Conservation (phyloP, 352 stramenopile species). For the Globisporangium camurandrum region DNA sequence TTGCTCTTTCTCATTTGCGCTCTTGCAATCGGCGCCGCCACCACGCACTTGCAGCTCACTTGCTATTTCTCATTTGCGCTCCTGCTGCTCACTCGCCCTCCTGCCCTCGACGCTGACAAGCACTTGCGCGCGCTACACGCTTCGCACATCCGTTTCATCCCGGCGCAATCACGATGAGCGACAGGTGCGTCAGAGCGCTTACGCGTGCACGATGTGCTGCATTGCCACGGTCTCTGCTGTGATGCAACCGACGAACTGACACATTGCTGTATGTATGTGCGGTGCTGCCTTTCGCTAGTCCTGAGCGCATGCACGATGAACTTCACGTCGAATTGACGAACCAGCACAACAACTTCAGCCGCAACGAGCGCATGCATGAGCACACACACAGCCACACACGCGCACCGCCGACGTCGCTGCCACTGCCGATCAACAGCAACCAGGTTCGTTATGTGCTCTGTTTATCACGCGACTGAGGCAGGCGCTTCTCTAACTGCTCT, state of each 20-base stretch:
- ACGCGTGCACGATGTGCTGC: background rate
- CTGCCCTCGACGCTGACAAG: too few relatives aligned
- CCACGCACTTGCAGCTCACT: too few relatives aligned
- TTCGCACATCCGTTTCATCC: background rate
- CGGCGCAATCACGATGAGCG: background rate
- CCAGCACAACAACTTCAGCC: background rate
- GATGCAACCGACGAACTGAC: background rate
- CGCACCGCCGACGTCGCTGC: constrained; percentile 20
- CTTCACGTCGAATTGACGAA: constrained; percentile 6
- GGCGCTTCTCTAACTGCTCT: too few relatives aligned
- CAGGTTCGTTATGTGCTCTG: constrained; percentile 19
- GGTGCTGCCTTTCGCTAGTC: background rate
- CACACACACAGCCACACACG: constrained; percentile 12
- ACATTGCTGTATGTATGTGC: background rate
- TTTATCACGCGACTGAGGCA: too few relatives aligned
- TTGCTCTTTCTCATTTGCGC: background rate
- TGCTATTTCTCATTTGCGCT: too few relatives aligned
- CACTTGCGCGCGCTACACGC: too few relatives aligned
- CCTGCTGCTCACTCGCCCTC: too few relatives aligned
- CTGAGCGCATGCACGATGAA: constrained; percentile 5
- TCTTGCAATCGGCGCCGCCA: too few relatives aligned
- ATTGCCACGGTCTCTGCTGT: background rate
- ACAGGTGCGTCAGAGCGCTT: background rate
- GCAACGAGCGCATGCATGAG: background rate
- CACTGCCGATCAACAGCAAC: constrained; percentile 42